Evolutionary conservation across 192 early-diverging fungal genomes (phyloP).

Genomic region (Phlyctochytrium planicorne): DNA sequence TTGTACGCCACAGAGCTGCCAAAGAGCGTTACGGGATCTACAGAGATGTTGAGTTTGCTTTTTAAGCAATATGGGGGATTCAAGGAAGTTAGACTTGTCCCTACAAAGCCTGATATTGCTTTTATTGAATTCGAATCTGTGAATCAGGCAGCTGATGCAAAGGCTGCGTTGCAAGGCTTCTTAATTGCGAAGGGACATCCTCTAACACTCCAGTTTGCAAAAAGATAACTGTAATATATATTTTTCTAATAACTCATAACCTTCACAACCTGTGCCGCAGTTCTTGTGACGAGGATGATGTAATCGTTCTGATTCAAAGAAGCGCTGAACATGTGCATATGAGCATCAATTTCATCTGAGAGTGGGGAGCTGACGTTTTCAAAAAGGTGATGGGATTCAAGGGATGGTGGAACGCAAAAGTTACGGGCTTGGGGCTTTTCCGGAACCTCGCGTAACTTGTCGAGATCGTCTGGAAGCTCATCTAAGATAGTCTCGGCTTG

Average conservation of each 20-base stretch:
- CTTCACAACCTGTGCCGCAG: not conserved
- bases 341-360: constrained; percentile 43
- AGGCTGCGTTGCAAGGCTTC: constrained; percentile 59
- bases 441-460: not conserved
- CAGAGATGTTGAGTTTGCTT: constrained; percentile 37
- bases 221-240: constrained; percentile 19
- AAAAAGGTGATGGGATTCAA: constrained; percentile 29
- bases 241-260: not conserved
- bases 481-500: not conserved
- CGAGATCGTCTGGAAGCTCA: constrained; percentile 3
- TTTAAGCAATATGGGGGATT: constrained; percentile 67
- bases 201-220: constrained; percentile 60
- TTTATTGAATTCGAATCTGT: constrained; percentile 67
- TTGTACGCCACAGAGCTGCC: constrained; percentile 48
- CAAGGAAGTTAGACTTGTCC: constrained; percentile 66
- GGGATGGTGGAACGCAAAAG: constrained; percentile 38
- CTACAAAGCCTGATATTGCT: constrained; percentile 61
- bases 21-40: constrained; percentile 33
- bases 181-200: constrained; percentile 41
- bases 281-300: not conserved
- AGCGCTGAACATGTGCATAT: constrained; percentile 42
- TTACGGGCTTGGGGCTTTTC: constrained; percentile 1
- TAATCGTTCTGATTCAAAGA: not conserved
- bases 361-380: constrained; percentile 24
- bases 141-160: constrained; percentile 53